Base-by-base conservation (phyloP, 1,139 yeast genomes). In the Saccharomycopsis hybrid region DNA sequence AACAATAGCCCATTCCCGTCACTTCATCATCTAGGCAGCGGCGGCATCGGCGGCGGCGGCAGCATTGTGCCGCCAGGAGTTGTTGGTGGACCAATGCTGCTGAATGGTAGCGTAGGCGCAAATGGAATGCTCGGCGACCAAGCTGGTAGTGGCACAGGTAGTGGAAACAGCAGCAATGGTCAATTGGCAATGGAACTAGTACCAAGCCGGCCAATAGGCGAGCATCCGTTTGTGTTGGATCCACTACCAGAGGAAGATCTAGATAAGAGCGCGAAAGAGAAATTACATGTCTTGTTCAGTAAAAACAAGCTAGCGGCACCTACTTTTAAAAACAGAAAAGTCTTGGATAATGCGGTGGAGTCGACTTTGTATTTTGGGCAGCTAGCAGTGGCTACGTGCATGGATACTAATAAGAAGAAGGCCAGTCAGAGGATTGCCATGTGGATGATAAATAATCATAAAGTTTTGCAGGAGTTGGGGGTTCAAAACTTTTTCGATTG, bases 381-480 rank as follows among this genome's bases (percentile, higher is more conserved):
- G 11, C 13, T 24, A 4, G 37, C n/a, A 5, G 24, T 43, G 7
- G 27, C 38, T 18, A n/a, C n/a, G 11, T 32, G 38, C n/a, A 8
- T 32, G 5, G 45, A 43, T 28, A 24, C 28, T 9, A 43, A 43
- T 33, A 43, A 43, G 28, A 43, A 43, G 13, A 43, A 25, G 25
- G 38, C 25, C 11, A 28, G 38, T 11, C 45, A 43, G 27, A 31
- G 28, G 35, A 32, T 36, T 36, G 39, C 39, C n/a, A 36, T 36
- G 39, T 36, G 39, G 39, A 9, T 36, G 24, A 68, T 89, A 47
- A 67, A 68, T 11, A 79, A 86, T 54, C 49, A 36, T 13, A 75
- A 73, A 44, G 70, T 69, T 0, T 54, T 78, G 36, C 70, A 89
- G 46, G 90, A 84, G 54, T 11, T 36, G n/a, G 39, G 39, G 24